Base-by-base conservation (phyloP, 768 basidiomycete genomes). In the Kwoniella bestiolae region DNA sequence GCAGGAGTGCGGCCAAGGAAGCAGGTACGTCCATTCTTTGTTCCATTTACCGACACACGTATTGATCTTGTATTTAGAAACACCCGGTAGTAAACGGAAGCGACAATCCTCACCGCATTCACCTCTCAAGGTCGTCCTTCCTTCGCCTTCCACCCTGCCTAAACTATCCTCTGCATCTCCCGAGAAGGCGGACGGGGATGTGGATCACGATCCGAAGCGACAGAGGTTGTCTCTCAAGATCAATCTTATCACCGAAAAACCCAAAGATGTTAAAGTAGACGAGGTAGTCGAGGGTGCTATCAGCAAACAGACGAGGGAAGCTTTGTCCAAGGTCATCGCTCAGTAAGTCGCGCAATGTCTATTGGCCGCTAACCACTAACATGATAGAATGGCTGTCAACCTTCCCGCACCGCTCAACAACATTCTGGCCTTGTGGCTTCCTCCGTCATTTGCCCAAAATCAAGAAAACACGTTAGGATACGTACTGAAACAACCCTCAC, bases 401-500 rank as follows among this genome's bases (percentile, higher is more conserved):
- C 62, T 77, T 25, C 76, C 76, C 14, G 50, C 69, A 5, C 73
- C 76, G 1, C 51, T 74, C 35, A 70, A 73, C 52, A 61, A 59
- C 14, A 70, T 77, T 7, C 56, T 75, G 9, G 41, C 56, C 2
- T 45, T 77, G 7, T 72, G 66, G 60, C 60, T 77, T 2, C 74
- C 76, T 8, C 73, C 73, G 12, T 63, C 66, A 8, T 75, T 73
- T 26, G 58, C 38, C 9, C 59, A 73, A 46, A 69, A 71, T 14
- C 59, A 73, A 31, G 70, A 75, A 53, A 75, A 77, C 49, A 77
- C 76, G 3, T 69, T 77, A 7, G 74, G 68, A 1, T 67, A 73
- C 53, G 60, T 70, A 2, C 56, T 77, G 18, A 56, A 65, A 5
- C 76, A 75, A 51, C 56, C 60, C 2, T 32, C 56, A 23, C 56